These are phyloP conservation scores for Candida nanaspora DNA, from an alignment of 805 yeast species.

Conservation along the genomic window DNA sequence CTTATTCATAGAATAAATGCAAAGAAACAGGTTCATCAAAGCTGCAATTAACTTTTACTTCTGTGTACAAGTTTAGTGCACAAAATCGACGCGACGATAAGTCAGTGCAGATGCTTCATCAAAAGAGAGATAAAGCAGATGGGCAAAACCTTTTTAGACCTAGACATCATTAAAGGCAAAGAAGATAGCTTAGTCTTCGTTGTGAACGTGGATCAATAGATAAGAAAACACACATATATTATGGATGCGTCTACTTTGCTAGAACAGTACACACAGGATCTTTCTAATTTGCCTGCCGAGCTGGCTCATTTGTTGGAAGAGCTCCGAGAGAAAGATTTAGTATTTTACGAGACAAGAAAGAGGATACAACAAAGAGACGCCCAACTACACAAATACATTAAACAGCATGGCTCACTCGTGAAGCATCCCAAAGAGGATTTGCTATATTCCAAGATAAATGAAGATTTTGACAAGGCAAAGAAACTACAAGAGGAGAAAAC, in stretches of 20 bases:
- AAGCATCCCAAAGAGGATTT: conserved; percentile 78
- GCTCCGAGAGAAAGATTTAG: conserved; percentile 60
- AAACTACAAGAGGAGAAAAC: conserved; percentile 72
- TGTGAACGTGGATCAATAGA: too few relatives aligned
- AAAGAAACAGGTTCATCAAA: too few relatives aligned
- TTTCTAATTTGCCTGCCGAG: conserved; percentile 85
- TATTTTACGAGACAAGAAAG: conserved; percentile 57
- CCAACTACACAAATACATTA: conserved; percentile 76
- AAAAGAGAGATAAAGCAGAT: too few relatives aligned
- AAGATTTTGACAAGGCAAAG: conserved; percentile 54
- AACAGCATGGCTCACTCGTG: conserved; percentile 72
- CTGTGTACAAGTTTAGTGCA: too few relatives aligned
- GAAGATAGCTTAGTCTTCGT: too few relatives aligned
- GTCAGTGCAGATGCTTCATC: too few relatives aligned
- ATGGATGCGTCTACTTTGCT: conserved; percentile 90
- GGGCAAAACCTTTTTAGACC: too few relatives aligned
- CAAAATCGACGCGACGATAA: too few relatives aligned
- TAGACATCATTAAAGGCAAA: too few relatives aligned
- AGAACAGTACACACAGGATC: conserved; percentile 53
- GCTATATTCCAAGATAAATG: conserved; percentile 56
- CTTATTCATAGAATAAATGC: too few relatives aligned
- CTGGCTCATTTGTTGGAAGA: conserved; percentile 76
- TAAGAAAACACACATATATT: neutral
- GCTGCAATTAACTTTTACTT: too few relatives aligned
- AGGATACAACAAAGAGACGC: conserved; percentile 65